Evolutionary conservation across 106 monocot genomes (phyloP).

Genomic region (Dendrobium officinale): DNA sequence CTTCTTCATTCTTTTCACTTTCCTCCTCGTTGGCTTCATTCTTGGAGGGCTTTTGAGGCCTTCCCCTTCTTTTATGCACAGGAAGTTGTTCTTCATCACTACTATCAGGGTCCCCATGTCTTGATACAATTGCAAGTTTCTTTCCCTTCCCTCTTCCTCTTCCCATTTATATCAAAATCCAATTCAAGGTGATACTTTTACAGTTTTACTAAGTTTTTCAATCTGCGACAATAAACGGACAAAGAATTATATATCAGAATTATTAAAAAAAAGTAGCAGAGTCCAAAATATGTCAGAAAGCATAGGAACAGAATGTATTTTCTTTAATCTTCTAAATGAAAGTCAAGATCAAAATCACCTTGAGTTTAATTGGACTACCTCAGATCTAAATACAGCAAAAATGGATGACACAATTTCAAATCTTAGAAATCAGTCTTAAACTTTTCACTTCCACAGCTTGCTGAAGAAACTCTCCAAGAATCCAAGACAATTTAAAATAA

Average conservation of each 20-base stretch:
- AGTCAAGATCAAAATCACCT: neutral
- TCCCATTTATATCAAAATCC: slow-evolving; percentile 31
- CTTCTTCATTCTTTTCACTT: slow-evolving; percentile 21
- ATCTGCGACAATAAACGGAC: neutral
- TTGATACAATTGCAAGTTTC: slow-evolving; percentile 27
- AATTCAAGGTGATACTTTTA: too few species aligned
- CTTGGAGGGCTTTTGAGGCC: slow-evolving; percentile 45
- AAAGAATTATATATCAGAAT: neutral
- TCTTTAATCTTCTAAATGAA: neutral
- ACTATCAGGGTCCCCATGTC: slow-evolving; percentile 40
- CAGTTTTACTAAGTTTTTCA: neutral
- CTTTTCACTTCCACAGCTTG: too few species aligned
- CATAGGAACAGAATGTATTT: neutral
- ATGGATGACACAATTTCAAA: neutral
- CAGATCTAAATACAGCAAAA: neutral
- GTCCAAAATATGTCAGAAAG: neutral
- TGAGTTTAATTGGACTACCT: neutral
- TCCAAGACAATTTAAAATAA: neutral
- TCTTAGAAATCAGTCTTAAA: neutral
- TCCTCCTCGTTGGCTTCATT: slow-evolving; percentile 44
- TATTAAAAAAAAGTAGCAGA: neutral
- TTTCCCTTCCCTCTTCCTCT: slow-evolving; percentile 76
- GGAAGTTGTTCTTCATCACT: slow-evolving; percentile 39
- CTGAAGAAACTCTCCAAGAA: neutral
- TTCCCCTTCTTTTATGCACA: slow-evolving; percentile 47